A percentile compares a stretch with the other conserved stretches of the same genome.
These are phyloP conservation scores for Aspergillus nanangensis DNA, from an alignment of 495 filamentous ascomycete genomes.

Conservation along the genomic window DNA sequence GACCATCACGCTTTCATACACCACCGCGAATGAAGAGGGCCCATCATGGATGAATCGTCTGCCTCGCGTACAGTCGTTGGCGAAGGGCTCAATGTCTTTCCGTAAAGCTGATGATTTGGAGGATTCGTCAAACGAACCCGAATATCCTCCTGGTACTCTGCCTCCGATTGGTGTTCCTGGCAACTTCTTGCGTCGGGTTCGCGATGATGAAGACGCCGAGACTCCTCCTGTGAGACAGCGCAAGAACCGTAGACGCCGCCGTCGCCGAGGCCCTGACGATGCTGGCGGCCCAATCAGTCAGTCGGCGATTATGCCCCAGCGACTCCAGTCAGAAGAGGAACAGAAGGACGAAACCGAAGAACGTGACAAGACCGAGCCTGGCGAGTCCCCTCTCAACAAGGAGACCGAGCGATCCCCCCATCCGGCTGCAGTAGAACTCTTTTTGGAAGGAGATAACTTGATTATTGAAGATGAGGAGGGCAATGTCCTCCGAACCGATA, in stretches of 20 bases:
- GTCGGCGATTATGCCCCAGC: constrained; percentile 82
- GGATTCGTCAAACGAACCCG: constrained; percentile 54
- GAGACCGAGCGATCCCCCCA: constrained; percentile 31
- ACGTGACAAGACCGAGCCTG: constrained; percentile 28
- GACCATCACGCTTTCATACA: constrained; percentile 93
- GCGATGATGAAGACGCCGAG: constrained; percentile 70
- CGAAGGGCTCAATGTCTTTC: constrained; percentile 78
- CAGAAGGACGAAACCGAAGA: constrained; percentile 35
- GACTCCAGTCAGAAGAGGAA: constrained; percentile 32
- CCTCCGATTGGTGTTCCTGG: constrained; percentile 71
- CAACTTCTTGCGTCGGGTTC: constrained; percentile 76
- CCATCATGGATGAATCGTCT: constrained; percentile 93
- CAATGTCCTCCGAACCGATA: constrained; percentile 64
- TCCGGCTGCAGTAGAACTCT: constrained; percentile 56
- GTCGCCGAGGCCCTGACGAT: constrained; percentile 65
- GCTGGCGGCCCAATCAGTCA: constrained; percentile 86
- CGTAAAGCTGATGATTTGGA: constrained; percentile 55
- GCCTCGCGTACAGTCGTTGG: constrained; percentile 78
- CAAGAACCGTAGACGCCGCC: constrained; percentile 41
- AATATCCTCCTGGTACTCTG: constrained; percentile 74
- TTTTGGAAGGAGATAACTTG: constrained; percentile 77
- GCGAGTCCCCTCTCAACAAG: constrained; percentile 24
- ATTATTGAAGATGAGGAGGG: constrained; percentile 86
- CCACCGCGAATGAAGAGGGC: constrained; percentile 80
- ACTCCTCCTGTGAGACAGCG: constrained; percentile 51